Conservation (phyloP, 805 yeast species). For the Lipomyces anomalus region DNA sequence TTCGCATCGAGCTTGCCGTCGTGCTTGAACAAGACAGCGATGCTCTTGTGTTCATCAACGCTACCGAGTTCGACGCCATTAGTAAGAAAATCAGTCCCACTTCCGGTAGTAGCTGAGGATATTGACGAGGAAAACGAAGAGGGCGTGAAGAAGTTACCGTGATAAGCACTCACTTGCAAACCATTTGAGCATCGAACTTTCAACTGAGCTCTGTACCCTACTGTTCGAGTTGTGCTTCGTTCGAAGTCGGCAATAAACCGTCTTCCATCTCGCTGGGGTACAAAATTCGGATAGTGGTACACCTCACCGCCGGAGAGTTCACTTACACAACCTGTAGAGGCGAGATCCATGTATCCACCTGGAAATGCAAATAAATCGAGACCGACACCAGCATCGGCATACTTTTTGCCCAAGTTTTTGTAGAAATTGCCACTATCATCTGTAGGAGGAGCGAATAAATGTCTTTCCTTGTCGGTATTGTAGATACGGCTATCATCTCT, state of each 20-base stretch:
- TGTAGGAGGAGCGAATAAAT: slow-evolving; percentile 47
- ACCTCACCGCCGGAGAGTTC: slow-evolving; percentile 65
- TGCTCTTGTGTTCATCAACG: slow-evolving; percentile 54
- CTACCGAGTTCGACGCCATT: slow-evolving; percentile 69
- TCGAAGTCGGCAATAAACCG: slow-evolving; percentile 49
- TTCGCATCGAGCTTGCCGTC: slow-evolving; percentile 69
- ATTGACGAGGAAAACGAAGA: no score
- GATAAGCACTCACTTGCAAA: slow-evolving; percentile 69
- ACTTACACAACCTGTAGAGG: slow-evolving; percentile 63
- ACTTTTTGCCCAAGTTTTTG: slow-evolving; percentile 51
- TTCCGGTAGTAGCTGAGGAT: no score
- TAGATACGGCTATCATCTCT: slow-evolving; percentile 31
- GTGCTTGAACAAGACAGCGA: slow-evolving; percentile 66
- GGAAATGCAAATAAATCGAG: slow-evolving; percentile 71
- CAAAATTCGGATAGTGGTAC: slow-evolving; percentile 61
- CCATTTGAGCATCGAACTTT: slow-evolving; percentile 87
- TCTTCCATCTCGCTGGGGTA: slow-evolving; percentile 62
- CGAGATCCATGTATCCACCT: slow-evolving; percentile 60
- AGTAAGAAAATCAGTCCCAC: no score
- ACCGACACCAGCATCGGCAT: slow-evolving; percentile 57
- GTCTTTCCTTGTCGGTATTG: slow-evolving; percentile 42
- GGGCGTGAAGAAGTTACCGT: slow-evolving; percentile 55
- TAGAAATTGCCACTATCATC: slow-evolving; percentile 66
- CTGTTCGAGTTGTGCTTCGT: slow-evolving; percentile 40
- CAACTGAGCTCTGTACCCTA: slow-evolving; percentile 75